phyloP scores from a whole-genome alignment of 2,329 filamentous ascomycete species.

The Cladorrhinum sp. region DNA sequence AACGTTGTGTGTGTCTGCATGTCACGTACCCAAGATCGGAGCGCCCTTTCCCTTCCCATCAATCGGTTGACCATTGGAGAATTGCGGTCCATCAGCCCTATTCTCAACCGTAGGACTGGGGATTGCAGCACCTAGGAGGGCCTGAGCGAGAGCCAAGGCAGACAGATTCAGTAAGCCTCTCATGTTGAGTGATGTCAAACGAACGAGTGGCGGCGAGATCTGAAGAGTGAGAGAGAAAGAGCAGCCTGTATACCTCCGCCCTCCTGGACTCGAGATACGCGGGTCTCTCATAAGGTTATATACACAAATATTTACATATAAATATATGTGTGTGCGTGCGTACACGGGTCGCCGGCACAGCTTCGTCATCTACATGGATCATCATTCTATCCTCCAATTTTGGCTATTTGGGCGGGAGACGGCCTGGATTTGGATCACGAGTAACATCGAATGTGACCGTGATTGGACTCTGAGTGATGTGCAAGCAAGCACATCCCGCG shows the following conservation, averaged over 20 bases:
- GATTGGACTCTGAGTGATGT: not conserved
- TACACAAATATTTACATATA: not conserved
- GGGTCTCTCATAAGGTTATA: not conserved
- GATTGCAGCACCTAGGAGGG: slow-evolving; percentile 13
- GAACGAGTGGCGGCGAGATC: not conserved
- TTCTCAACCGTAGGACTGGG: not conserved
- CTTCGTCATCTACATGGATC: not conserved
- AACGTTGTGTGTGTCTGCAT: not conserved
- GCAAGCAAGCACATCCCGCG: not conserved
- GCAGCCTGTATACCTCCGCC: not conserved
- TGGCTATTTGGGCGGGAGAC: not conserved
- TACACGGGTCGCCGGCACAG: not conserved
- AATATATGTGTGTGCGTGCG: not conserved
- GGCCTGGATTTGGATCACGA: not conserved
- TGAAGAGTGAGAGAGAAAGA: not conserved
- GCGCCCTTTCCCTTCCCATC: slow-evolving; percentile 57
- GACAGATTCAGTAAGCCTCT: slow-evolving; percentile 13
- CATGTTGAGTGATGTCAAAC: slow-evolving; percentile 21
- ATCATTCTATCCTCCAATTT: not conserved
- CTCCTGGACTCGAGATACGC: not conserved
- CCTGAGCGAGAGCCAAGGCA: slow-evolving; percentile 5
- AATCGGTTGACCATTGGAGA: slow-evolving; percentile 53
- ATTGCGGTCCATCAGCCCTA: slow-evolving; percentile 28
- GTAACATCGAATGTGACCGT: not conserved
- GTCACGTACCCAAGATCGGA: slow-evolving; percentile 50